These are phyloP conservation scores for Gossypium lobatum DNA, from an alignment of 441 rosid genomes.

Conservation along the genomic window DNA sequence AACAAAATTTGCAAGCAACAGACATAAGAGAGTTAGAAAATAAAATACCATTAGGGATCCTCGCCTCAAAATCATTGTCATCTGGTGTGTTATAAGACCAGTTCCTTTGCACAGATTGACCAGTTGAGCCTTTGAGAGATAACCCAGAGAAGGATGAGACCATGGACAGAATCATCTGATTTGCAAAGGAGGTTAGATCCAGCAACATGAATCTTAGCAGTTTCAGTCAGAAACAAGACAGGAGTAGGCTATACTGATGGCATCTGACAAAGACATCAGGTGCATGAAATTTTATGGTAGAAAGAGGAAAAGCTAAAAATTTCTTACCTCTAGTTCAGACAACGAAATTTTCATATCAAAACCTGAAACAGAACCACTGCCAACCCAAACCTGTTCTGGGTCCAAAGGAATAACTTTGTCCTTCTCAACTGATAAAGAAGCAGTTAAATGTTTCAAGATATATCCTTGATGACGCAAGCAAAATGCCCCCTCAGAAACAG, in stretches of 20 bases:
- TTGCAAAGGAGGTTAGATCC: conserved; percentile 25
- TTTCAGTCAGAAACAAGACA: conserved; percentile 12
- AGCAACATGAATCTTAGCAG: conserved; percentile 8
- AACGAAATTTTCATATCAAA: conserved; percentile 62
- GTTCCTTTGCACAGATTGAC: conserved; percentile 31
- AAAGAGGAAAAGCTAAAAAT: neutral
- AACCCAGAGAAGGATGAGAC: conserved; percentile 50
- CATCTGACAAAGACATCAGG: neutral
- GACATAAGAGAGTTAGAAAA: conserved; percentile 16
- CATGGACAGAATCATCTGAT: conserved; percentile 67
- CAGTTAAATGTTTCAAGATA: conserved; percentile 60
- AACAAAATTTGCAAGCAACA: conserved; percentile 19
- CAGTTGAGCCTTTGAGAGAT: conserved; percentile 32
- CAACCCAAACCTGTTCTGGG: conserved; percentile 52
- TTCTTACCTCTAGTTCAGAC: conserved; percentile 65
- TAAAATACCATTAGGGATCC: conserved; percentile 74
- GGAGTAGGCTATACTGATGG: conserved; percentile 9
- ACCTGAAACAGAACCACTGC: conserved; percentile 68
- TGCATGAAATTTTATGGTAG: neutral
- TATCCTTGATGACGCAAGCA: conserved; percentile 36
- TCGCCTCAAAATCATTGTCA: conserved; percentile 39
- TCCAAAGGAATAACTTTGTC: conserved; percentile 30
- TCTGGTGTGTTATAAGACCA: conserved; percentile 33
- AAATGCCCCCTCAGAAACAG: conserved; percentile 25
- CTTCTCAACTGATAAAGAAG: conserved; percentile 49